Evolutionary conservation across 306 rosid genomes (phyloP), one percentile per base, ranked within the genome.

Genomic region (Gynostemma pentaphyllum): DNA sequence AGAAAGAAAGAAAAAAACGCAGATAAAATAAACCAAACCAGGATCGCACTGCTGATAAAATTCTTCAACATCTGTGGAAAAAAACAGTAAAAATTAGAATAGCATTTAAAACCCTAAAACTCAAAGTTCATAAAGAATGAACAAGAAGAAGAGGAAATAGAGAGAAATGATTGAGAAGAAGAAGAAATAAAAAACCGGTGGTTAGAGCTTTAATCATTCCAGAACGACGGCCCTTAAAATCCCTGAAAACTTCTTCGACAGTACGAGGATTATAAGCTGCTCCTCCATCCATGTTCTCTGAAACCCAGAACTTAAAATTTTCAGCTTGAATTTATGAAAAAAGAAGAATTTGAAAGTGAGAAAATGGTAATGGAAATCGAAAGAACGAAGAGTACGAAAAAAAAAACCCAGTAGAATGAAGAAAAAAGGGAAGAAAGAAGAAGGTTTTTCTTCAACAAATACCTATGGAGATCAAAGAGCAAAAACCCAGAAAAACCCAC

Each of bases 11-110:
- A 36, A 30, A 18, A 50, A 27, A 22, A 28, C 19, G 67, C 16
- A 53, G 39, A 30, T 23, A 71, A 62, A 65, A 18, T 66, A 42
- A 66, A 61, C 77, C 87, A 74, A 72, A 84, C 90, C 86, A 52
- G 90, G 95, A 80, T 87, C 86, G 60, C 88, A 83, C 79, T 72
- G 84, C 68, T 63, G 75, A 63, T 67, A 84, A 64, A 87, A 87
- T 41, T 75, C 74, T 30, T 67, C 84, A 16, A 78, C 81, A 64
- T 87, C 90, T 87, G 85, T 74, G 42, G n/a, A n/a, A 21, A 45
- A 40, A 10, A 30, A 27, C 16, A 48, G 10, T 15, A 14, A 66
- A 39, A n/a, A 44, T n/a, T 24, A 36, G n/a, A 26, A 52, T 23
- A 22, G 61, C 32, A 68, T 5, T 11, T 21, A 19, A 36, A 65